Evolutionary conservation across 1,284 basidiomycete genomes (phyloP).

Genomic region (Cryptococcus floricola): DNA sequence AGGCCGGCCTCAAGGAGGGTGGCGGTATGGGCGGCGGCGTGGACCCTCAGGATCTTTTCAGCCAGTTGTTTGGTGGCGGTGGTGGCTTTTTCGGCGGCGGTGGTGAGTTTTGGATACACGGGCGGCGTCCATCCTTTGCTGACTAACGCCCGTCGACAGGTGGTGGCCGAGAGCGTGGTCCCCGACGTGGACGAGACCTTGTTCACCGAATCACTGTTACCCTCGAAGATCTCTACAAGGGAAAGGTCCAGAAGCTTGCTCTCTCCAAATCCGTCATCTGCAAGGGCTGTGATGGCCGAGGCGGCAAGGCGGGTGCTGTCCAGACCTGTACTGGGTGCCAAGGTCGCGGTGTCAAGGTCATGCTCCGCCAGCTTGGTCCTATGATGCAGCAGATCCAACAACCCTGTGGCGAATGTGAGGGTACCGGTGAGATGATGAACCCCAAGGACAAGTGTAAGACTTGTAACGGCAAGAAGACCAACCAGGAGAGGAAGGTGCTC

Average conservation of each 20-base stretch:
- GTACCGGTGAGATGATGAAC: constrained; percentile 90
- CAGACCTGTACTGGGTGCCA: constrained; percentile 72
- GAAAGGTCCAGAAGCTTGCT: constrained; percentile 96
- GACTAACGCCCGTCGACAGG: neutral
- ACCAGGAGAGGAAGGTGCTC: constrained; percentile 93
- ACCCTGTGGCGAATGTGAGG: constrained; percentile 87
- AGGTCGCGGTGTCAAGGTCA: constrained; percentile 89
- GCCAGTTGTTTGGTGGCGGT: constrained; percentile 83
- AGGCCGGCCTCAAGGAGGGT: constrained; percentile 82
- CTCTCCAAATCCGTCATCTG: constrained; percentile 95
- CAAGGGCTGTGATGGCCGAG: constrained; percentile 87
- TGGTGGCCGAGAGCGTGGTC: constrained; percentile 53
- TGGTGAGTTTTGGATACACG: constrained; percentile 23
- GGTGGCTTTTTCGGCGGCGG: constrained; percentile 59
- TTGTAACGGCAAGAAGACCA: constrained; percentile 94
- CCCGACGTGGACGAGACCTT: constrained; percentile 96
- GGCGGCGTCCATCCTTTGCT: neutral
- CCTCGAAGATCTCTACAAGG: constrained; percentile 96
- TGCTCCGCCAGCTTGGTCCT: constrained; percentile 86
- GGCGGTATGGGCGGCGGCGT: constrained; percentile 83
- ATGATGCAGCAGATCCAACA: constrained; percentile 99
- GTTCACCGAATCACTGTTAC: constrained; percentile 94
- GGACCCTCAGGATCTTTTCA: constrained; percentile 97
- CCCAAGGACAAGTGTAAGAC: constrained; percentile 86
- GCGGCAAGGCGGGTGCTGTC: constrained; percentile 95